Base-by-base conservation (phyloP, 257 asterid genomes). In the Plantago ovata region DNA sequence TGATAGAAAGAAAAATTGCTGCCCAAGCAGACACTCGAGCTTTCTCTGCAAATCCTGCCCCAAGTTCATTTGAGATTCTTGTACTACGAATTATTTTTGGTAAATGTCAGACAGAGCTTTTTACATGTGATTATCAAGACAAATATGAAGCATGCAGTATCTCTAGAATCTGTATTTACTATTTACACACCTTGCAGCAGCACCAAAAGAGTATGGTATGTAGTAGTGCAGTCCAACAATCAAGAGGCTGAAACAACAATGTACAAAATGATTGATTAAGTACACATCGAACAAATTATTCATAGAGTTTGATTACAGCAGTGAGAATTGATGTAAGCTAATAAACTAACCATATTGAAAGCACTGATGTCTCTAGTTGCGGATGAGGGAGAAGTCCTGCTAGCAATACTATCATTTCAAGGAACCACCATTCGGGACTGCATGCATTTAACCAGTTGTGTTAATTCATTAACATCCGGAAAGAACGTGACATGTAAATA, bases 361-460 rank as follows among this genome's bases (percentile, higher is more conserved):
- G 78, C 48, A 80, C 87, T 10, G 87, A 79, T 23, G 87, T 61
- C 58, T 83, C 81, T 1, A 80, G 84, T 20, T 80, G 79, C 10
- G 91, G 87, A 69, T 77, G 77, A 12, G 85, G 77, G 55, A 83
- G 42, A 64, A 80, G 82, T 39, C 87, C 91, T 33, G 87, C 67
- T 18, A 83, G 84, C 63, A 83, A 61, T 18, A 77, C 66, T 33
- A 73, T 50, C 21, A 77, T 72, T 65, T 83, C 91, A 65, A 60
- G 73, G 14, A 80, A 62, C 84, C 88, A 78, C 84, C 84, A 81
- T 56, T 81, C 83, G 24, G 77, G 75, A 24, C 85, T 80, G 72
- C n/a, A n/a, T 80, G 72, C n/a, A 69, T 36, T 23, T 51, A 32
- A 22, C n/a, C n/a, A 22, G 36, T 28, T 3, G 7, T 28, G 4